Conservation (phyloP, 1,284 basidiomycete genomes). For the Ustilago xerochloae region DNA sequence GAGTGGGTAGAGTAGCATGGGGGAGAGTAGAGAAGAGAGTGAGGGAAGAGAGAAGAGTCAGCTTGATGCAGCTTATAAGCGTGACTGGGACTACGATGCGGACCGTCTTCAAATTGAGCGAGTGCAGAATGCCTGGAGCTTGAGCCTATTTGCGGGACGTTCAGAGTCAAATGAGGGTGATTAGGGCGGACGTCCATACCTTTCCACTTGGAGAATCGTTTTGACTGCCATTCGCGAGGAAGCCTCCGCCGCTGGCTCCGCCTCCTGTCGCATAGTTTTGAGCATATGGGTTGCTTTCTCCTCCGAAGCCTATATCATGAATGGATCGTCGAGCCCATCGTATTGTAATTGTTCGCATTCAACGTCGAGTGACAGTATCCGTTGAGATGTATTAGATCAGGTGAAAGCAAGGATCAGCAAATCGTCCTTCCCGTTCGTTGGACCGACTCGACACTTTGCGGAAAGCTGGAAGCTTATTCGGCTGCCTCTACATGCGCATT, state of each 20-base stretch:
- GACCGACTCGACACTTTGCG: not conserved
- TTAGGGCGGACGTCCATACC: no score
- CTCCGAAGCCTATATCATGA: slow-evolving; percentile 18
- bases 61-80: not conserved
- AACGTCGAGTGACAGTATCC: not conserved
- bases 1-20: not conserved
- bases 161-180: no score
- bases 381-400: no score
- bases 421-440: no score
- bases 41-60: slow-evolving; percentile 1
- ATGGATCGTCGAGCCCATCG: no score
- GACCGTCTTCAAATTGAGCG: no score
- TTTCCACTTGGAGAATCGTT: slow-evolving; percentile 47
- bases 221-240: slow-evolving; percentile 49
- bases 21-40: not conserved
- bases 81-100: no score
- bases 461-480: not conserved
- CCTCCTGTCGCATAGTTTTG: slow-evolving; percentile 57
- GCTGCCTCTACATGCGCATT: not conserved
- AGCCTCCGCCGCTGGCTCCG: slow-evolving; percentile 53
- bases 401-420: not conserved
- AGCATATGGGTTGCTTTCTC: slow-evolving; percentile 51
- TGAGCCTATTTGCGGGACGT: no score
- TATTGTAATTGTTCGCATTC: no score
- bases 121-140: no score